Conservation (phyloP, 768 basidiomycete species). For the Hygrophoropsis aurantiaca region DNA sequence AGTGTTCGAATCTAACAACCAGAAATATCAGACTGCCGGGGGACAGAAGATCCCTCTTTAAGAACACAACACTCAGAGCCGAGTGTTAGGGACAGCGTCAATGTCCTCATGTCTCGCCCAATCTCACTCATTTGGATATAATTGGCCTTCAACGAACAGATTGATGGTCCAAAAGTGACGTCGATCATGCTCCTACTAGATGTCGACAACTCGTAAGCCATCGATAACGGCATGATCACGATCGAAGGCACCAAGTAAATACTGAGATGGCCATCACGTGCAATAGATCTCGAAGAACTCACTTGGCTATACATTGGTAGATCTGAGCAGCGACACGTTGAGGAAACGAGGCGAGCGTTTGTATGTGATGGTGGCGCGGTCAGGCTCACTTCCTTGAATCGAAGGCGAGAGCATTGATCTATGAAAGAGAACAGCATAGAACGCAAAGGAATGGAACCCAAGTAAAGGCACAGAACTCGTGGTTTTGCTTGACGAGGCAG, state of each 20-base stretch:
- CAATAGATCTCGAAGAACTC: neutral
- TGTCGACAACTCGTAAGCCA: neutral
- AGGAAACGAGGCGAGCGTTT: neutral
- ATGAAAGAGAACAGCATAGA: neutral
- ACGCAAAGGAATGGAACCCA: neutral
- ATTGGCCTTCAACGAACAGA: slow-evolving; percentile 21
- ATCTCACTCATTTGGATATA: slow-evolving; percentile 9
- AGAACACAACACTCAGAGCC: neutral
- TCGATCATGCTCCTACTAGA: slow-evolving; percentile 16
- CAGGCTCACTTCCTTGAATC: too few species aligned
- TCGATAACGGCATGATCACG: slow-evolving; percentile 1
- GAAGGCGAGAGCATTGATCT: neutral
- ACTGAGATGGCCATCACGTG: neutral
- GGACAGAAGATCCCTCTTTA: neutral
- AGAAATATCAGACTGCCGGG: too few species aligned
- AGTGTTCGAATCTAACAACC: too few species aligned
- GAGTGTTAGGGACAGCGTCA: slow-evolving; percentile 4
- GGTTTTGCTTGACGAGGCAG: neutral
- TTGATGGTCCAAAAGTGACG: slow-evolving; percentile 14
- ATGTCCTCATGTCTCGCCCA: slow-evolving; percentile 15
- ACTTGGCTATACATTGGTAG: too few species aligned
- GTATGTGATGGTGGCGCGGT: too few species aligned
- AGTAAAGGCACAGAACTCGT: neutral
- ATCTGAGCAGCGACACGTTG: neutral
- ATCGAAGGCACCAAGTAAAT: neutral